phyloP scores from a whole-genome alignment of 352 stramenopile species.

The Phytophthora pseudosyringae region DNA sequence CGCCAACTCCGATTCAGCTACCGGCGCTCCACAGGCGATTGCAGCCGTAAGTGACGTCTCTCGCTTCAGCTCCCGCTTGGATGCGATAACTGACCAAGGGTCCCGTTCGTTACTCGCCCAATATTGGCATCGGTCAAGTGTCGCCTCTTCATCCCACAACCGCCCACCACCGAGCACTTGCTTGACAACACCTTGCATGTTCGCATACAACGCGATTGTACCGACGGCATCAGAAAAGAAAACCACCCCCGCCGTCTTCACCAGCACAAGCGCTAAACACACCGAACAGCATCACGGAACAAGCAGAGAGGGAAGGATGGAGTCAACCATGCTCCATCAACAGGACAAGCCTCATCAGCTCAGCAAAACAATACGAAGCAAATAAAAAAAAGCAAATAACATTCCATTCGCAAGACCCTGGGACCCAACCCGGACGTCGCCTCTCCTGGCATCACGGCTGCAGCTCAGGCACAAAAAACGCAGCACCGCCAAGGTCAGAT shows the following conservation, averaged over 20 bases:
- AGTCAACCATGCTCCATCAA: not conserved
- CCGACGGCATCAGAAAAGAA: slow-evolving; percentile 1
- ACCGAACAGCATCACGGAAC: not conserved
- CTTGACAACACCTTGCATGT: slow-evolving; percentile 14
- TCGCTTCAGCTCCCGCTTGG: not conserved
- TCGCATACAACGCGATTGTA: slow-evolving; percentile 23
- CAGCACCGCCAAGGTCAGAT: slow-evolving; percentile 9
- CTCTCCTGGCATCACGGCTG: slow-evolving; percentile 9
- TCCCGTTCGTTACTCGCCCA: slow-evolving; percentile 36
- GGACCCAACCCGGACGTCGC: slow-evolving; percentile 1
- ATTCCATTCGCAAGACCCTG: slow-evolving; percentile 33
- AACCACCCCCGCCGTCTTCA: not conserved
- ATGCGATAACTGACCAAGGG: slow-evolving; percentile 21
- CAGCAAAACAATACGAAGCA: slow-evolving; percentile 4
- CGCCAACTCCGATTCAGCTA: not conserved
- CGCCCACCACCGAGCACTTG: slow-evolving; percentile 1
- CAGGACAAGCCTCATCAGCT: slow-evolving; percentile 4
- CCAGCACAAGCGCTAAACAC: not conserved
- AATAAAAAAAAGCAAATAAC: slow-evolving; percentile 42
- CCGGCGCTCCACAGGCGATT: slow-evolving; percentile 16
- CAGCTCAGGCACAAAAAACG: slow-evolving; percentile 16
- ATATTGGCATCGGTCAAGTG: slow-evolving; percentile 28
- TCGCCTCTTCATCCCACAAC: slow-evolving; percentile 33
- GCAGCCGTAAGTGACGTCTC: slow-evolving; percentile 16
- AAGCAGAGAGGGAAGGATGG: not conserved